Evolutionary conservation across 768 basidiomycete genomes (phyloP).

Genomic region (Lentinula sp.): DNA sequence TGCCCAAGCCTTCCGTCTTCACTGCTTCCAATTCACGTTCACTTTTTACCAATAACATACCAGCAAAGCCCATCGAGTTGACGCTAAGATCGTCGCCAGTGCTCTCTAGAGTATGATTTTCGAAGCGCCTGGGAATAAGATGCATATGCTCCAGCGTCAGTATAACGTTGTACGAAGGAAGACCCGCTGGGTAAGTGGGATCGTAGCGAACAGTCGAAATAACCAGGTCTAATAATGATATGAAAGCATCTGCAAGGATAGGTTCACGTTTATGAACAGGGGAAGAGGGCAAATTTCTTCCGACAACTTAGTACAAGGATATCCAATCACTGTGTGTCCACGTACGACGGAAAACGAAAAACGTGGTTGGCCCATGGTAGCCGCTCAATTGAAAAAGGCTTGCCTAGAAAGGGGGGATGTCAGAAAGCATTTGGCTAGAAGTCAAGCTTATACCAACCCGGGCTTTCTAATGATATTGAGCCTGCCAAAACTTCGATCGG

Average conservation of each 20-base stretch:
- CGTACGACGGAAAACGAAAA: conserved; percentile 45
- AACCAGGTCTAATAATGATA: conserved; percentile 70
- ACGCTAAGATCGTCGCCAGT: conserved; percentile 61
- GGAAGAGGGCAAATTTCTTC: conserved; percentile 24
- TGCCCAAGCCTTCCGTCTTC: conserved; percentile 53
- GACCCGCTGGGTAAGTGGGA: conserved; percentile 52
- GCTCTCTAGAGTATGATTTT: conserved; percentile 46
- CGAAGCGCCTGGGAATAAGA: conserved; percentile 71
- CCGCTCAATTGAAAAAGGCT: conserved; percentile 60
- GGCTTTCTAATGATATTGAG: conserved; percentile 48
- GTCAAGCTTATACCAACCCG: conserved; percentile 33
- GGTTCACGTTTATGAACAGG: conserved; percentile 41
- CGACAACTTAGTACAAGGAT: background rate
- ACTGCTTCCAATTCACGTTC: conserved; percentile 69
- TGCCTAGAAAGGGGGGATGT: conserved; percentile 36
- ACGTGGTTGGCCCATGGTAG: conserved; percentile 83
- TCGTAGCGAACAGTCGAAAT: conserved; percentile 71
- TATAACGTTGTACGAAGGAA: conserved; percentile 79
- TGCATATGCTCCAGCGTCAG: conserved; percentile 82
- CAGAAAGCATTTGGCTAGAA: background rate
- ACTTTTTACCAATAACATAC: conserved; percentile 84
- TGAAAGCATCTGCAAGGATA: conserved; percentile 53
- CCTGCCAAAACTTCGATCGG: conserved; percentile 74
- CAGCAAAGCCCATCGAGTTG: conserved; percentile 87
- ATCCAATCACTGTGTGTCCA: background rate